phyloP scores from a whole-genome alignment of 2,329 filamentous ascomycete genomes.

The Cercospora zeae-maydis region DNA sequence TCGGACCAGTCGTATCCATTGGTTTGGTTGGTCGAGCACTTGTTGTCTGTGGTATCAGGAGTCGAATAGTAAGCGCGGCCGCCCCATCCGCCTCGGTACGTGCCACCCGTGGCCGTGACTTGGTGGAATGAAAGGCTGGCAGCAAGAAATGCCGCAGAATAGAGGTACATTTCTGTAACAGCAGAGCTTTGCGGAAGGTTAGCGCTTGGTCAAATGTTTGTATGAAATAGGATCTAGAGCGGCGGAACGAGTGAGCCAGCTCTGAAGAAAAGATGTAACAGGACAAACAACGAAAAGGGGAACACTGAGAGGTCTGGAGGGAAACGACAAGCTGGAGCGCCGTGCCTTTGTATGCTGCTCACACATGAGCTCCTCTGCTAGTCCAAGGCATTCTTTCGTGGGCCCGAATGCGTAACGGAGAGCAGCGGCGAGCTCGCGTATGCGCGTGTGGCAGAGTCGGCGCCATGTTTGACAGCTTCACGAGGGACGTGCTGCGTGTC shows the following conservation, averaged over 20 bases:
- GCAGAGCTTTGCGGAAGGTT: conserved; percentile 3
- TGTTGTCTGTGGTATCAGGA: conserved; percentile 71
- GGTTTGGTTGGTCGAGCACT: conserved; percentile 68
- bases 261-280: conserved; percentile 27
- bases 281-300: conserved; percentile 2
- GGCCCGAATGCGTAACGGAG: conserved; percentile 11
- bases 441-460: conserved; percentile 5
- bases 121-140: conserved; percentile 42
- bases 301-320: not conserved
- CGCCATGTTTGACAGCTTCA: conserved; percentile 17
- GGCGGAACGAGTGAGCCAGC: conserved; percentile 49
- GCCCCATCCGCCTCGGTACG: conserved; percentile 44
- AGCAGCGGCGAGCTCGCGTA: conserved; percentile 9
- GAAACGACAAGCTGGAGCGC: conserved; percentile 30
- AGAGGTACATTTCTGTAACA: conserved; percentile 20
- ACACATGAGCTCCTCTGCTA: not conserved
- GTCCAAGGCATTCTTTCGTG: conserved; percentile 3
- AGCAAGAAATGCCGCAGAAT: conserved; percentile 17
- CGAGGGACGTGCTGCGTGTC: conserved; percentile 17
- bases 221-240: conserved; percentile 24
- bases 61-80: conserved; percentile 57
- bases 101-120: conserved; percentile 41
- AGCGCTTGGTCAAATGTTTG: conserved; percentile 1
- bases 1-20: conserved; percentile 69
- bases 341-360: conserved; percentile 38